Conservation (phyloP, 2,329 filamentous ascomycete genomes). For the Aspergillus texensis region DNA sequence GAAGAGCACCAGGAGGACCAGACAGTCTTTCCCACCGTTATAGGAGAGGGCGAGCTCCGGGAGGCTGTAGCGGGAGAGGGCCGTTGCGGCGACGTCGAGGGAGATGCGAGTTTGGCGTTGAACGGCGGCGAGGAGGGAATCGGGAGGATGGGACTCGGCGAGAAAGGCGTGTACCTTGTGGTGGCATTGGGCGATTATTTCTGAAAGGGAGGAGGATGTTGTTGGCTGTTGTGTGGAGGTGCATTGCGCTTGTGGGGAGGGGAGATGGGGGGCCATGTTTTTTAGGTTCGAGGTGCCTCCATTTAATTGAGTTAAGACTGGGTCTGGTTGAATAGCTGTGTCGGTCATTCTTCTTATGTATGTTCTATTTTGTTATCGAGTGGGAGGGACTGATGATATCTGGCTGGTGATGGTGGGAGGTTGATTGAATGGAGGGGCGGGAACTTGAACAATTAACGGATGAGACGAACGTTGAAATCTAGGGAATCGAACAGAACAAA, state of each 20-base stretch:
- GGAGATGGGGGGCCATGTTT: not conserved
- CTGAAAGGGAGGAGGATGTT: constrained; percentile 43
- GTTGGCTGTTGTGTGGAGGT: constrained; percentile 1
- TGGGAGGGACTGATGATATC: not conserved
- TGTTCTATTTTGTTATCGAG: not conserved
- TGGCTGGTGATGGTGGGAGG: not conserved
- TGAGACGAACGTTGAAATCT: not conserved
- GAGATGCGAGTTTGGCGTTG: constrained; percentile 76
- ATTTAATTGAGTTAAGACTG: constrained; percentile 9
- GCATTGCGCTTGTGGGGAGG: not conserved
- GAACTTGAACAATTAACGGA: not conserved
- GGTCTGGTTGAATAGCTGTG: not conserved
- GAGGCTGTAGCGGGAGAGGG: constrained; percentile 74
- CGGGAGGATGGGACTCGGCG: constrained; percentile 57
- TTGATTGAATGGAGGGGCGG: not conserved
- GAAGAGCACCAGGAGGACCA: constrained; percentile 86
- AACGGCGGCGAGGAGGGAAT: constrained; percentile 60
- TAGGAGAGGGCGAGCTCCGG: constrained; percentile 86
- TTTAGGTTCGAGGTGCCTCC: constrained; percentile 1
- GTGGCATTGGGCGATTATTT: constrained; percentile 69
- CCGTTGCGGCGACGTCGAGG: constrained; percentile 72
- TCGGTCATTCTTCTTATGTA: not conserved
- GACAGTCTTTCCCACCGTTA: constrained; percentile 97
- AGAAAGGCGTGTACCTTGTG: constrained; percentile 66
- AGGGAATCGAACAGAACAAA: not conserved